These are phyloP conservation scores for Aphanomyces invadans DNA, from an alignment of 352 stramenopile genomes.

Conservation along the genomic window DNA sequence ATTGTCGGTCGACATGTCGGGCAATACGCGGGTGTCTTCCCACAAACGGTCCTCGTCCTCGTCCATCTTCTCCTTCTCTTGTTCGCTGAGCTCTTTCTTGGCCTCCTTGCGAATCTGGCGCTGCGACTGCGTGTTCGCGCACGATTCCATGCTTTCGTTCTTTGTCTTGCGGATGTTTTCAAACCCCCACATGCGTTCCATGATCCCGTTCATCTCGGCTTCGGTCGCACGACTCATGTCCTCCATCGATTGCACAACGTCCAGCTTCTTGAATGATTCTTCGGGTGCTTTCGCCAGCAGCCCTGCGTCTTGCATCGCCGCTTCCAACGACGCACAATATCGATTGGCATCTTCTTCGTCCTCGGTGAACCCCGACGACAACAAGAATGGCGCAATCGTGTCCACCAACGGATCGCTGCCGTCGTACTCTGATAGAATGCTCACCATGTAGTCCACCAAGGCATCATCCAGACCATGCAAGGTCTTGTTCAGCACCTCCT, in stretches of 20 bases:
- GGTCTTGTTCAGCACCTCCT: conserved; percentile 38
- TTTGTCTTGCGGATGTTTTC: conserved; percentile 74
- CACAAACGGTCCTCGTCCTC: conserved; percentile 66
- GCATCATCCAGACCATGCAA: conserved; percentile 53
- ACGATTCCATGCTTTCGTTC: conserved; percentile 69
- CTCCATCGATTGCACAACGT: conserved; percentile 60
- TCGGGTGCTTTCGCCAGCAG: background rate
- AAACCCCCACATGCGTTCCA: conserved; percentile 82
- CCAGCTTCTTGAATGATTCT: conserved; percentile 35
- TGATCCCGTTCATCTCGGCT: conserved; percentile 50
- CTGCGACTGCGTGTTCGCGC: conserved; percentile 62
- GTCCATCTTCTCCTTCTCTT: conserved; percentile 46
- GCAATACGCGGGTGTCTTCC: conserved; percentile 68
- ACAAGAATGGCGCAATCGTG: conserved; percentile 63
- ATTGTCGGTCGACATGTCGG: conserved; percentile 67
- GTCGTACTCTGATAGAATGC: conserved; percentile 38
- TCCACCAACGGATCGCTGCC: conserved; percentile 41
- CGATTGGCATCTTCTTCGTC: conserved; percentile 36
- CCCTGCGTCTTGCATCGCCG: conserved; percentile 26
- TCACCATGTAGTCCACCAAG: conserved; percentile 62
- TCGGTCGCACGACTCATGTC: conserved; percentile 46
- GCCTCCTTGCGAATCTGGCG: conserved; percentile 74
- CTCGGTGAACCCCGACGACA: conserved; percentile 43
- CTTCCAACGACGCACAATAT: conserved; percentile 41
- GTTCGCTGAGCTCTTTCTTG: conserved; percentile 54